phyloP scores from a whole-genome alignment of 2,329 filamentous ascomycete genomes.

The Claviceps purpurea region DNA sequence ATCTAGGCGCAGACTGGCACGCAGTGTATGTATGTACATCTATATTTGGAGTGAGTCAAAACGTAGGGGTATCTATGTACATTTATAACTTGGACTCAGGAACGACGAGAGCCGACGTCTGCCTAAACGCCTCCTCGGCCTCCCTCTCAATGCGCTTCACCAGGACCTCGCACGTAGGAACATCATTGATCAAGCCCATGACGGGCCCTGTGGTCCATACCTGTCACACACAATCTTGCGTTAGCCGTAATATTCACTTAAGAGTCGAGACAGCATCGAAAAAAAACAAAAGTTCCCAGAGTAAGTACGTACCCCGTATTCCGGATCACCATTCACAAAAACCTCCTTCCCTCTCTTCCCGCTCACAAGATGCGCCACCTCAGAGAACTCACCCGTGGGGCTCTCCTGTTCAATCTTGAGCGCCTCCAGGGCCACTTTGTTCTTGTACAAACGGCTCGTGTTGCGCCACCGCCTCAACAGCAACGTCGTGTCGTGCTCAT shows the following conservation, averaged over 20 bases:
- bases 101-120: slow-evolving; percentile 42
- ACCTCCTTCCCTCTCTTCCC: slow-evolving; percentile 85
- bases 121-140: slow-evolving; percentile 51
- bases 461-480: slow-evolving; percentile 87
- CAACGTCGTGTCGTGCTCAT: slow-evolving; percentile 84
- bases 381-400: slow-evolving; percentile 72
- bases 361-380: slow-evolving; percentile 76
- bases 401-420: slow-evolving; percentile 74
- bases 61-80: too few relatives aligned
- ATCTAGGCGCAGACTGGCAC: too few relatives aligned
- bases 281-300: background rate
- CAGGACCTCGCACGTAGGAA: slow-evolving; percentile 59
- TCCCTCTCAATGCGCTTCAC: slow-evolving; percentile 65
- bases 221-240: slow-evolving; percentile 25
- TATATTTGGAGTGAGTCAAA: too few relatives aligned
- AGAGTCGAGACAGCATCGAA: slow-evolving; percentile 1
- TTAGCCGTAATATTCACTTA: too few relatives aligned
- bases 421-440: slow-evolving; percentile 73
- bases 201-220: slow-evolving; percentile 97
- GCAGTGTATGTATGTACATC: too few relatives aligned
- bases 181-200: slow-evolving; percentile 76
- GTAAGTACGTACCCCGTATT: slow-evolving; percentile 62
- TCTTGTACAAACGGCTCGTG: slow-evolving; percentile 76
- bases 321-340: slow-evolving; percentile 80
- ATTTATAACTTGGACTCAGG: slow-evolving; percentile 45